Evolutionary conservation across 371 early-diverging fungal species (phyloP), one percentile per base, ranked within the genome.

Genomic region (Smittium culicis): DNA sequence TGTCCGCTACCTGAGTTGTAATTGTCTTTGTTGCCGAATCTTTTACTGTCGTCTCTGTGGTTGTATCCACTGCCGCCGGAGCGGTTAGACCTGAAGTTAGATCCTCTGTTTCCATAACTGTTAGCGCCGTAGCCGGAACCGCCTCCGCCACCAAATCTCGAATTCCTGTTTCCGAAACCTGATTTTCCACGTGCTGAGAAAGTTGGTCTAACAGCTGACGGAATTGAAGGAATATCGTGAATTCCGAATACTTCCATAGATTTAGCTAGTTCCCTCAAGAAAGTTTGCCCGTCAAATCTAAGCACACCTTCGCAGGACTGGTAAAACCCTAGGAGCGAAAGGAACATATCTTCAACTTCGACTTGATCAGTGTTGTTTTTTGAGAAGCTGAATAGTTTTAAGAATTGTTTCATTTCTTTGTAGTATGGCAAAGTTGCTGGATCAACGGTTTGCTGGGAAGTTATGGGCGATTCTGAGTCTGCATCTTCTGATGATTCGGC

Each of bases 241-340:
- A 59, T 55, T 3, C 66, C 65, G 56, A 75, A 77, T 24, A 69
- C 69, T 61, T 63, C 54, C 1, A 76, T 65, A 34, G 67, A n/a
- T 24, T 59, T 32, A 16, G 55, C 27, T 29, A 68, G 25, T 2
- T 34, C 58, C 0, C 67, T 58, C 27, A 71, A 28, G 11, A 75
- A 69, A 0, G 34, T 57, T 35, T 55, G 55, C 32, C 56, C 57
- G 1, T 27, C 28, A 2, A 74, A 74, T 11, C 67, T 33, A 28
- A 69, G 57, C 31, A 75, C 72, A 61, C 73, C 45, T 0, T 61
- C 65, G 1, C 28, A 16, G 14, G 68, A 58, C 24, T 67, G 80
- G 81, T 84, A 88, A 73, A 82, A 88, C 64, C 87, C 89, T 45
- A 89, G 79, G 63, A 81, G 80, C 33, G 86, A 85, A 20, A 81